A percentile compares a stretch with the other conserved stretches of the same genome.
Conservation (phyloP, 352 stramenopile species). For the Pythium rishiriense region DNA sequence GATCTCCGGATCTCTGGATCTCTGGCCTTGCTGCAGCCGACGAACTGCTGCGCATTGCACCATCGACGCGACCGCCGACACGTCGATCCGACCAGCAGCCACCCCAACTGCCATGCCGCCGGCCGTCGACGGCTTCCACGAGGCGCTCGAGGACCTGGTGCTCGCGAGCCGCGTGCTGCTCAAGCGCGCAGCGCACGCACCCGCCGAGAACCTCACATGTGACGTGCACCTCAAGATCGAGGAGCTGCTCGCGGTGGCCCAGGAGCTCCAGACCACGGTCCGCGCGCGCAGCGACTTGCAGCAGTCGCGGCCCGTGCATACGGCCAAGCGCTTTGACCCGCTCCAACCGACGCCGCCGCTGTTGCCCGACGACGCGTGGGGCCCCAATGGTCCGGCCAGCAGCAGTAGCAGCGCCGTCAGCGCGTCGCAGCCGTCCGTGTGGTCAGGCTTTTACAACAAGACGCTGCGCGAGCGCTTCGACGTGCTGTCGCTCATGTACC, state of each 20-base stretch:
- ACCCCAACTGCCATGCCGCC: constrained; percentile 5
- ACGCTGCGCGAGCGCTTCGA: constrained; percentile 80
- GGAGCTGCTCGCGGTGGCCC: constrained; percentile 20
- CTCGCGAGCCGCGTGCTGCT: constrained; percentile 22
- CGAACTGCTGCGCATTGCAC: too few relatives aligned
- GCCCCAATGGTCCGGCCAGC: not conserved
- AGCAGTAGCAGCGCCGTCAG: not conserved
- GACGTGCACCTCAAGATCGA: constrained; percentile 20
- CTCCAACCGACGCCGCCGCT: constrained; percentile 45
- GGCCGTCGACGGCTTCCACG: constrained; percentile 14
- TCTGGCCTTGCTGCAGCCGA: too few relatives aligned
- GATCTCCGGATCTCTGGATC: too few relatives aligned
- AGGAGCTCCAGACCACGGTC: constrained; percentile 33
- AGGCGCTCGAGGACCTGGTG: constrained; percentile 25
- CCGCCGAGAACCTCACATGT: not conserved
- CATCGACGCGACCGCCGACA: not conserved
- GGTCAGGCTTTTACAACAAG: constrained; percentile 91
- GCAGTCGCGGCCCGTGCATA: constrained; percentile 3
- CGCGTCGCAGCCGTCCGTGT: constrained; percentile 70
- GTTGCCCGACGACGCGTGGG: constrained; percentile 29
- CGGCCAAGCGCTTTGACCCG: constrained; percentile 47
- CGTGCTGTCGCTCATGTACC: constrained; percentile 86
- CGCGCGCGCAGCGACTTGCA: constrained; percentile 1
- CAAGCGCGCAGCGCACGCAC: constrained; percentile 16
- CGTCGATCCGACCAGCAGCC: not conserved